Evolutionary conservation across 192 early-diverging fungal genomes (phyloP), one percentile per base, ranked within the genome.

Genomic region (Rhizophagus sp.): DNA sequence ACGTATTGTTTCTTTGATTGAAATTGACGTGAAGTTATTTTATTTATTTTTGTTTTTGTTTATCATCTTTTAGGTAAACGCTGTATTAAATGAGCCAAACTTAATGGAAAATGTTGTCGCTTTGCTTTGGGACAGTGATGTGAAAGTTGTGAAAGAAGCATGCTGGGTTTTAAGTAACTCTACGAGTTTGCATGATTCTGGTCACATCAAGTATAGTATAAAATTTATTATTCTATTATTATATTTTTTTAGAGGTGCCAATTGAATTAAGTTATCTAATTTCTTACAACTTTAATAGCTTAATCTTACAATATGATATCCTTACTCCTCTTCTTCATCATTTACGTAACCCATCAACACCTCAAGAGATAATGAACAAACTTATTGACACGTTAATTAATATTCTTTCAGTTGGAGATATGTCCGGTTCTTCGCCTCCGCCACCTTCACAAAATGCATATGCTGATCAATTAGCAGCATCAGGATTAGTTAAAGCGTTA

Each of bases 121-220:
- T 17, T 52, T 73, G 44, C 71, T 73, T 73, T 73, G 71, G 71
- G 71, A 73, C 47, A 52, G 15, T 22, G 71, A 73, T 49, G 47
- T 73, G 49, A 73, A 73, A 30, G 71, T 73, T 27, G 71, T 73
- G 3, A 73, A 73, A 33, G 71, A 73, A 73, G 71, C 71, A 30
- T 73, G 71, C 33, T 73, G 71, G 71, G 71, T 73, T 24, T 25
- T 73, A 25, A 73, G 71, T 15, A 73, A 73, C 24, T 73, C 71
- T 2, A 73, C 71, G 10, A 73, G 71, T 50, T 50, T 73, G 12
- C 71, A 73, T 52, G 44, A 52, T 30, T 36, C 71, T 49, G 47
- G 47, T 33, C 71, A 73, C 27, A 52, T 73, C 22, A 33, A 73
- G 71, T 73, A 39, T 22, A 22, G 52, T 57, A 57, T 57, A 57